Base-by-base conservation (phyloP, 352 stramenopile species). In the Aphanomyces invadans region DNA sequence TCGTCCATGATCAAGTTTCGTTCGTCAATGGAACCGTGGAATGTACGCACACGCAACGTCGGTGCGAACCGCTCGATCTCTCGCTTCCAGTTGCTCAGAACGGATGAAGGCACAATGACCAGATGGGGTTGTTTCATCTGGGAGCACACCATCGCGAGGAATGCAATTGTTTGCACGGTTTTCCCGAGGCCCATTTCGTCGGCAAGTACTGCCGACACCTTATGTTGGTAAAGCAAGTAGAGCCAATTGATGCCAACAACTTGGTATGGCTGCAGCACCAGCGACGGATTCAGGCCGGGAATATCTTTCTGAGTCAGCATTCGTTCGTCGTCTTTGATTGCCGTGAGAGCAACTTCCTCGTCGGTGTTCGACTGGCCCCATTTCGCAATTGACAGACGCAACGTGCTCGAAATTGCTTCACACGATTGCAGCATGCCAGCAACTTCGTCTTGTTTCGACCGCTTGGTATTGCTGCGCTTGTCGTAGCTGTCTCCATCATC, bases 161-260 rank as follows among this genome's bases (percentile, higher is more conserved):
- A 95, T 1, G 83, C 33, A 65, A 93, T 88, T n/a, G 83, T 89
- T 64, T 95, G 86, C 2, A 92, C 84, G 2, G 86, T 95, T 75
- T 99, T 99, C 15, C 94, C 94, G 3, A 98, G 79, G 23, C 92
- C 90, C 92, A 97, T 97, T 60, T 97, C 89, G 65, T 97, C 83
- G 0, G 85, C 80, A 3, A 95, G 61, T 39, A 95, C 84, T 9
- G 83, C 80, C 4, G 82, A 92, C 25, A 92, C 75, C 12, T 80
- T 82, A 72, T 95, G 89, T 62, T 90, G 74, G 49, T 85, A 84
- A 4, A 92, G 70, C 17, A 92, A 39, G 26, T 92, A 60, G 39
- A 95, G 54, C 86, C 86, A 95, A 42, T 95, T 95, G 19, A 95
- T 70, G 2, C 86, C 86, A 26, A 92, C 86, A 2, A 89, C 73